Base-by-base conservation (phyloP, 2,329 filamentous ascomycete species). In the Aspergillus vadensis region DNA sequence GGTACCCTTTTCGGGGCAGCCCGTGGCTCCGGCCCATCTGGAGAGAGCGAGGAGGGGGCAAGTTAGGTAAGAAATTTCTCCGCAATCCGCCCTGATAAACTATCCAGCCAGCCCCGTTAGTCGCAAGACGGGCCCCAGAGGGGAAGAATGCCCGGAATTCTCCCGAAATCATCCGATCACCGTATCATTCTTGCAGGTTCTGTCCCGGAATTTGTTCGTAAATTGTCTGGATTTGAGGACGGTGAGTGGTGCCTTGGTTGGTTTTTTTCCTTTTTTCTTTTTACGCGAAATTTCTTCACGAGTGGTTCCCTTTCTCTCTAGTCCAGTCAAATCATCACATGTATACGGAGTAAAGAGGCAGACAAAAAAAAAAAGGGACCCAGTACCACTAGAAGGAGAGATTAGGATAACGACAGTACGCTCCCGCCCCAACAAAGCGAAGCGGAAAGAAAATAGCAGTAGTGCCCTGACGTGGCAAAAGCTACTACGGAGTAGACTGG, bases 161-260 rank as follows among this genome's bases (percentile, higher is more conserved):
- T 59, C 49, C 67, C 67, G 67, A 62, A 58, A 65, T 65, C 58
- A 53, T 61, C 67, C 67, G 67, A 67, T 57, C 30, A 50, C 51
- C 52, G 39, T 39, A 39, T 53, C 56, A 56, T 54, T 58, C 55
- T 54, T 50, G 41, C 50, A 36, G 48, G 47, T 30, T 57, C n/a
- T 21, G 53, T 30, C 47, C 47, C 47, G 47, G 47, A 30, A 30
- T 4, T 50, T 30, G 47, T 32, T 50, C 47, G 47, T 50, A 23
- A 14, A 38, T 14, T 52, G 50, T 32, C 32, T 52, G 30, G 19
- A 39, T 52, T 50, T 27, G 32, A 43, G n/a, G 39, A 43, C 12
- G 32, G 32, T 36, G 32, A 36, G 32, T 39, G 17, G 50, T 32
- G 50, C 19, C 50, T 52, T 52, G 17, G 50, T 21, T 21, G 51